phyloP scores from a whole-genome alignment of 2,329 filamentous ascomycete genomes.

The Fusarium poae region DNA sequence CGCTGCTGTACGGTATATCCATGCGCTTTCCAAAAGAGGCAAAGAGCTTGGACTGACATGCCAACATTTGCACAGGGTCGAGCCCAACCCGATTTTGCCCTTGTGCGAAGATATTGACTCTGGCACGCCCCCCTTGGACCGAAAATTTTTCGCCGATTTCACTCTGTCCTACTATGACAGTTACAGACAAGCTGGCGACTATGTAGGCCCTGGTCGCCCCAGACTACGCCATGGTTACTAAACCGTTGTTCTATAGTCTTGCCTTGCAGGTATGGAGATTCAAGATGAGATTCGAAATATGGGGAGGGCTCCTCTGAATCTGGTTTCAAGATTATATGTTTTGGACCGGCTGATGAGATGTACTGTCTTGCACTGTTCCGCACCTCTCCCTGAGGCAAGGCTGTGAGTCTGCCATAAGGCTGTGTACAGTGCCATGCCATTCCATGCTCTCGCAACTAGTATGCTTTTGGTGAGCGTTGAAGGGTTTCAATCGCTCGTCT shows the following conservation, averaged over 20 bases:
- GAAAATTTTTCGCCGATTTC: conserved; percentile 46
- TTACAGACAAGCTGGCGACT: conserved; percentile 6
- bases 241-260: conserved; percentile 6
- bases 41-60: conserved; percentile 46
- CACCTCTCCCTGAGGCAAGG: conserved; percentile 5
- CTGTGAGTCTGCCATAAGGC: conserved; percentile 3
- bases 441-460: conserved; percentile 15
- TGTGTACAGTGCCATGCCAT: conserved; percentile 24
- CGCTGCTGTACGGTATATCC: conserved; percentile 9
- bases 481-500: not conserved
- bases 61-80: conserved; percentile 40
- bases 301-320: conserved; percentile 21
- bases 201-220: conserved; percentile 35
- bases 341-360: conserved; percentile 20
- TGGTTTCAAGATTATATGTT: conserved; percentile 9
- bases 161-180: not conserved
- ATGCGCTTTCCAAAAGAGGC: conserved; percentile 42
- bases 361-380: not conserved
- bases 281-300: conserved; percentile 32
- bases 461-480: conserved; percentile 15
- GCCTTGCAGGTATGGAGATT: conserved; percentile 16
- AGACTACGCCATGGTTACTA: conserved; percentile 24
- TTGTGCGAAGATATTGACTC: not conserved
- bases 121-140: conserved; percentile 39
- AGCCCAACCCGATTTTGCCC: conserved; percentile 46